Conservation (phyloP, 108 stramenopile species). For the Discostella stelligeroides region DNA sequence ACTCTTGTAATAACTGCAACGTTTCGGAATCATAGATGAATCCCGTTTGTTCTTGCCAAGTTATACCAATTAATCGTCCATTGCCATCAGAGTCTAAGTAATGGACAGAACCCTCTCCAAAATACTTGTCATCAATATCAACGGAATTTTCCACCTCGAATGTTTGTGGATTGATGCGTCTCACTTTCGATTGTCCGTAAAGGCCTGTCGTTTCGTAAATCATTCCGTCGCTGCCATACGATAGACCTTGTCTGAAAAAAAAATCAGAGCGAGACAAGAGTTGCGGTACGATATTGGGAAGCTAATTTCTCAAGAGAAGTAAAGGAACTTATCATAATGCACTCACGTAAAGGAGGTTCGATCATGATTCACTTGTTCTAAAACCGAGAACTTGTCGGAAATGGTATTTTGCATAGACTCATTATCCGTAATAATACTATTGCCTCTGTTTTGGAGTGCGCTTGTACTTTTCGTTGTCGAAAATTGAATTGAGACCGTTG, state of each 20-base stretch:
- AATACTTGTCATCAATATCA: slow-evolving; percentile 50
- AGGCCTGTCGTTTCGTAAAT: slow-evolving; percentile 80
- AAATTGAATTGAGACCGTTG: not conserved
- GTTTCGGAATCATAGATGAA: slow-evolving; percentile 72
- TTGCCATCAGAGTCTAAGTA: slow-evolving; percentile 48
- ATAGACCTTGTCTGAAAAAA: slow-evolving; percentile 70
- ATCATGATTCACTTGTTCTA: slow-evolving; percentile 69
- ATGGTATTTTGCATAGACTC: slow-evolving; percentile 18
- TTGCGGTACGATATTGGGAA: too few species aligned
- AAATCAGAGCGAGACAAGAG: not conserved
- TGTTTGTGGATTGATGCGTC: slow-evolving; percentile 66
- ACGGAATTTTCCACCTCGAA: slow-evolving; percentile 62
- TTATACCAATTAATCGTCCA: slow-evolving; percentile 61
- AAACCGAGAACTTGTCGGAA: slow-evolving; percentile 50
- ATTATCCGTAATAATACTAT: too few species aligned
- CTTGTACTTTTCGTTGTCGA: not conserved
- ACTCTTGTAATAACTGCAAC: slow-evolving; percentile 51
- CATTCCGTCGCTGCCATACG: slow-evolving; percentile 59
- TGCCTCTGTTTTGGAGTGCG: too few species aligned
- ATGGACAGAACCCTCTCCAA: slow-evolving; percentile 80
- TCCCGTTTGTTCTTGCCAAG: slow-evolving; percentile 71
- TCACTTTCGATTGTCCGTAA: slow-evolving; percentile 64
- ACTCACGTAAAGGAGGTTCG: slow-evolving; percentile 69
- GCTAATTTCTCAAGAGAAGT: too few species aligned
- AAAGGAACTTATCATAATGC: not conserved